Conservation (phyloP, 495 filamentous ascomycete species). For the Tuber microsphaerosporum region DNA sequence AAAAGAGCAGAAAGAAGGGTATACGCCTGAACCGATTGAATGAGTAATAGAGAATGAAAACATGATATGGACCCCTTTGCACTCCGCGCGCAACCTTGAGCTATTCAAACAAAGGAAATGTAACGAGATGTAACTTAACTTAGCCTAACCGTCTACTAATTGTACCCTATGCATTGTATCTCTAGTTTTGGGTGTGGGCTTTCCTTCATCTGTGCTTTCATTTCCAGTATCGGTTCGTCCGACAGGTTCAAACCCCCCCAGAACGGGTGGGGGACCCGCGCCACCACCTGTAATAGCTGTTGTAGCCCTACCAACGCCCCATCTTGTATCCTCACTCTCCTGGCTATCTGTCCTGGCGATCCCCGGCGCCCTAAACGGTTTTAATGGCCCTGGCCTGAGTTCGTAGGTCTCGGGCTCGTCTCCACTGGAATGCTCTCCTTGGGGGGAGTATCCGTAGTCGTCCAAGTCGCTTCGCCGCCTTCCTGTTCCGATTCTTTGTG, state of each 20-base stretch:
- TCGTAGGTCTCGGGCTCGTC: conserved; percentile 12
- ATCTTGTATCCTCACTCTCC: conserved; percentile 28
- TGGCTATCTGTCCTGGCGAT: conserved; percentile 22
- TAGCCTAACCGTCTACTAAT: neutral
- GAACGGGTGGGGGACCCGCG: conserved; percentile 17
- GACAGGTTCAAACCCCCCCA: conserved; percentile 26
- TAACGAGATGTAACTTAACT: neutral
- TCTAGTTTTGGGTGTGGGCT: neutral
- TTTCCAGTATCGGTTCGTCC: conserved; percentile 20
- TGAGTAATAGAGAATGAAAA: neutral
- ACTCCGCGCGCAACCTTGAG: neutral
- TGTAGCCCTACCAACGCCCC: conserved; percentile 28
- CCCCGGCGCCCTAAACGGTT: conserved; percentile 7
- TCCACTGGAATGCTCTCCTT: conserved; percentile 17
- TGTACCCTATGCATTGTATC: conserved; percentile 7
- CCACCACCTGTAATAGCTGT: conserved; percentile 32
- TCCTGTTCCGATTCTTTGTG: conserved; percentile 14
- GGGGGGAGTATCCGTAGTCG: conserved; percentile 17
- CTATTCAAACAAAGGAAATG: neutral
- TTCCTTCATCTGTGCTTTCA: conserved; percentile 17
- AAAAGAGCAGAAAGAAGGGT: neutral
- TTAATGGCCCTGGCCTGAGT: conserved; percentile 12
- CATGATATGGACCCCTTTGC: neutral
- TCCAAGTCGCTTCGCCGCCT: conserved; percentile 19
- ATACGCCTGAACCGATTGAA: neutral